phyloP scores from a whole-genome alignment of 768 basidiomycete genomes.

The Galerina sulciceps region DNA sequence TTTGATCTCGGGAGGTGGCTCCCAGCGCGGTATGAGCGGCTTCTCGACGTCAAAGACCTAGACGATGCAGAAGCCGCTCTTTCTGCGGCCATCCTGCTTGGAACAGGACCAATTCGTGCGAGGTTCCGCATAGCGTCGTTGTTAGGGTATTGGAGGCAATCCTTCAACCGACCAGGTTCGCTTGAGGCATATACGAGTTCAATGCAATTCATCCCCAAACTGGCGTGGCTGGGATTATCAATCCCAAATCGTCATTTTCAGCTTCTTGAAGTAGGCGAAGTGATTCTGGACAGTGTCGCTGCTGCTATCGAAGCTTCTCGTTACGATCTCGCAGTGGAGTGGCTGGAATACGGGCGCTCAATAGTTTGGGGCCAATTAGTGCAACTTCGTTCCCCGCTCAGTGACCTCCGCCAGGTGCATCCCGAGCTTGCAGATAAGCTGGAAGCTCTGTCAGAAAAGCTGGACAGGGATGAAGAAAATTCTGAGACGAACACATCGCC shows the following conservation, averaged over 20 bases:
- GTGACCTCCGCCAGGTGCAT: constrained; percentile 13
- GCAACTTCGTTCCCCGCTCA: constrained; percentile 25
- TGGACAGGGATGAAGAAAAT: neutral
- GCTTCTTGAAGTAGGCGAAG: constrained; percentile 5
- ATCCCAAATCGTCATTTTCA: constrained; percentile 7
- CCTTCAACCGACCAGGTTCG: neutral
- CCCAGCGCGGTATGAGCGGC: constrained; percentile 6
- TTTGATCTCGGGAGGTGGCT: constrained; percentile 14
- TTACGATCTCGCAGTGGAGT: constrained; percentile 25
- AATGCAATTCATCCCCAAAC: constrained; percentile 6
- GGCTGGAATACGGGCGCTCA: constrained; percentile 35
- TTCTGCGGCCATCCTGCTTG: neutral
- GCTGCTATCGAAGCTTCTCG: constrained; percentile 1
- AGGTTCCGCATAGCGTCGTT: constrained; percentile 9
- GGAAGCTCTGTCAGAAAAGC: neutral
- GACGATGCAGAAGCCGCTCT: neutral
- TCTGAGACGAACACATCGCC: neutral
- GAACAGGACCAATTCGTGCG: neutral
- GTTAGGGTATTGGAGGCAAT: constrained; percentile 2
- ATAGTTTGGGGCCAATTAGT: constrained; percentile 32
- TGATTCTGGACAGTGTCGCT: constrained; percentile 6
- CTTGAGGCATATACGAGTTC: neutral
- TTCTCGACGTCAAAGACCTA: constrained; percentile 6
- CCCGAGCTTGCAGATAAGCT: neutral
- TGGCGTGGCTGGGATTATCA: constrained; percentile 7